A percentile compares a stretch with the other conserved stretches of the same genome.
Conservation (phyloP, 345 rosid species). For the Eucalyptus regnans region DNA sequence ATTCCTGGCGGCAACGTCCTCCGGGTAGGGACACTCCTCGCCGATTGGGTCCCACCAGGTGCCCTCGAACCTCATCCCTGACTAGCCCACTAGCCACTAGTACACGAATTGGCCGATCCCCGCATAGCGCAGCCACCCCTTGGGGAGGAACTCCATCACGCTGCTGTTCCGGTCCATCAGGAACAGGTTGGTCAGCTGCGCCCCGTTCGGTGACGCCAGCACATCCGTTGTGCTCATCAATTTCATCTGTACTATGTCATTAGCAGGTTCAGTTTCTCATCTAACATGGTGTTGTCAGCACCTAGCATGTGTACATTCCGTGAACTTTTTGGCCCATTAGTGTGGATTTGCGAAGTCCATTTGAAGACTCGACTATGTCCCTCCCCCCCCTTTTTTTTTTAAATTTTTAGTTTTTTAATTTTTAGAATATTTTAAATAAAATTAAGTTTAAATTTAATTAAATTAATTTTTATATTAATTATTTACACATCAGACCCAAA, state of each 20-base stretch:
- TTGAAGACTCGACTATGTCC: neutral
- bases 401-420: too few relatives aligned
- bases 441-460: too few relatives aligned
- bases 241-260: slow-evolving; percentile 20
- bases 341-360: neutral
- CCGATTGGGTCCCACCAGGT: slow-evolving; percentile 61
- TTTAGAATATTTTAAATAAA: too few relatives aligned
- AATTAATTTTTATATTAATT: too few relatives aligned
- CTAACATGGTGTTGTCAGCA: neutral
- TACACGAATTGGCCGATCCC: slow-evolving; percentile 59
- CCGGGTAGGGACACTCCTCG: slow-evolving; percentile 32
- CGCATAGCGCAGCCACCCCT: slow-evolving; percentile 61
- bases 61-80: slow-evolving; percentile 61
- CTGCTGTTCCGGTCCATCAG: slow-evolving; percentile 56
- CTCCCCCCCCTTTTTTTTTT: neutral
- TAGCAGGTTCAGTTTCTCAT: neutral
- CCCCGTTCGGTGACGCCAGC: slow-evolving; percentile 62
- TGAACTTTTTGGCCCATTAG: neutral
- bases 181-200: slow-evolving; percentile 65
- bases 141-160: slow-evolving; percentile 63
- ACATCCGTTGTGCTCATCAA: slow-evolving; percentile 49
- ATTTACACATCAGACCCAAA: too few relatives aligned
- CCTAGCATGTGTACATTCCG: neutral
- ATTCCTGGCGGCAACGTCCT: slow-evolving; percentile 10
- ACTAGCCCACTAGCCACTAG: slow-evolving; percentile 61